These are phyloP conservation scores for Fonsecaea nubica DNA, from an alignment of 2,329 filamentous ascomycete genomes.

Conservation along the genomic window DNA sequence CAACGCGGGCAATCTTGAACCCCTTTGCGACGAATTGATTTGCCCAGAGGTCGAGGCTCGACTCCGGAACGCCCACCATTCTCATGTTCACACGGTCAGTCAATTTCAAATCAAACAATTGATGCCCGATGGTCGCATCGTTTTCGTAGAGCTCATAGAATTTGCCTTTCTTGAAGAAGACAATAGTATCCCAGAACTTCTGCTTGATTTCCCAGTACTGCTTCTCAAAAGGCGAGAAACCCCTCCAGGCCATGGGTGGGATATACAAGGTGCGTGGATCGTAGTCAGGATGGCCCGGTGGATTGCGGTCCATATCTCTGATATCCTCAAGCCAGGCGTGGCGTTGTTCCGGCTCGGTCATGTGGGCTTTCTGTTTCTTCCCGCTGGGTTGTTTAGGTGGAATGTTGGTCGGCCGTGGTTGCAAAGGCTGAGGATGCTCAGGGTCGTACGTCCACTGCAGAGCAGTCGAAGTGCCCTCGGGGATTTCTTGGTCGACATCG, in stretches of 20 bases:
- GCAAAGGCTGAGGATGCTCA: slow-evolving; percentile 60
- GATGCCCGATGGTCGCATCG: slow-evolving; percentile 93
- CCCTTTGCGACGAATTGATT: slow-evolving; percentile 98
- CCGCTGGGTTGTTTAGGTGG: slow-evolving; percentile 46
- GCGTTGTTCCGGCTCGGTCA: slow-evolving; percentile 80
- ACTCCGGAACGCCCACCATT: slow-evolving; percentile 97
- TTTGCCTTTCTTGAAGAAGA: slow-evolving; percentile 99
- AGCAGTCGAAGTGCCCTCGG: slow-evolving; percentile 70
- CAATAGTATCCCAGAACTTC: slow-evolving; percentile 95
- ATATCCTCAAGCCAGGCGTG: slow-evolving; percentile 91
- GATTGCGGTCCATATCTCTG: slow-evolving; percentile 81
- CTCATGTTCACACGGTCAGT: slow-evolving; percentile 99
- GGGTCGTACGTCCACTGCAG: slow-evolving; percentile 81
- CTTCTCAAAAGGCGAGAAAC: slow-evolving; percentile 93
- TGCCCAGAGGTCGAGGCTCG: slow-evolving; percentile 94
- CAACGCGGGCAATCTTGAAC: slow-evolving; percentile 94
- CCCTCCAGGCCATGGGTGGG: slow-evolving; percentile 76
- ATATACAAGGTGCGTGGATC: slow-evolving; percentile 92
- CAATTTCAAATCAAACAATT: slow-evolving; percentile 95
- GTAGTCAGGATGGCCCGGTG: slow-evolving; percentile 81
- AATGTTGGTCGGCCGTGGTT: slow-evolving; percentile 53
- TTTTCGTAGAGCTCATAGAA: slow-evolving; percentile 99
- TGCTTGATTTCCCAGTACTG: slow-evolving; percentile 99
- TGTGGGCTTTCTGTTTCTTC: slow-evolving; percentile 72
- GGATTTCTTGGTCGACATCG: slow-evolving; percentile 62